phyloP scores from a whole-genome alignment of 352 stramenopile species.

The Globisporangium nodosum region DNA sequence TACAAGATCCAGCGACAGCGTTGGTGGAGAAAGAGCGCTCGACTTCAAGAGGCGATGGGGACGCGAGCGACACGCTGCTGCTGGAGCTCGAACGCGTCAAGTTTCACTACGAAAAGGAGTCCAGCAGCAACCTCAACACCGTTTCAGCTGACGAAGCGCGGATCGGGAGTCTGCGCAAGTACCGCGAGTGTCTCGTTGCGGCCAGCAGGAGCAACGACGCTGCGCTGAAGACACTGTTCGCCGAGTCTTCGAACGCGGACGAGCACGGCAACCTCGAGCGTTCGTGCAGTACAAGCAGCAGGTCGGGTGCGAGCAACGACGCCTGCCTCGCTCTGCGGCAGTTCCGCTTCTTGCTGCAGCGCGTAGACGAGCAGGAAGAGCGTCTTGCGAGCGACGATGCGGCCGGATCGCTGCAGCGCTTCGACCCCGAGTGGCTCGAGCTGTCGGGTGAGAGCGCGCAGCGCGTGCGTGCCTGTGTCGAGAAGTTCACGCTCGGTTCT shows the following conservation, averaged over 20 bases:
- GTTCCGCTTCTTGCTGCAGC: conserved; percentile 18
- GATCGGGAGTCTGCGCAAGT: conserved; percentile 7
- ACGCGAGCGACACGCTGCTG: not conserved
- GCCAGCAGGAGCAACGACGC: not conserved
- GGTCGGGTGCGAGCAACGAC: not conserved
- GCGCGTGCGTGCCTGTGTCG: conserved; percentile 20
- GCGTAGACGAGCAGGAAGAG: conserved; percentile 18
- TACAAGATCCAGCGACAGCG: too few relatives aligned
- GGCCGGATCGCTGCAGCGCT: conserved; percentile 14
- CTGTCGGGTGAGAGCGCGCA: conserved; percentile 19
- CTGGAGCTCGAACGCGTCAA: conserved; percentile 10
- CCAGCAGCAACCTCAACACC: not conserved
- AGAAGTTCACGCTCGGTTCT: conserved; percentile 18
- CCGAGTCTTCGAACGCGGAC: not conserved
- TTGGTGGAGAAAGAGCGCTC: too few relatives aligned
- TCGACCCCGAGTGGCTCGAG: conserved; percentile 24
- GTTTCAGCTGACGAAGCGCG: not conserved
- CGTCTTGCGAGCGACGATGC: conserved; percentile 6
- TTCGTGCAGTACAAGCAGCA: not conserved
- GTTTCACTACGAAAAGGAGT: conserved; percentile 3
- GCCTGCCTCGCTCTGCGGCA: conserved; percentile 8
- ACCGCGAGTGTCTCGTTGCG: conserved; percentile 4
- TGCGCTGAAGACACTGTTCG: not conserved
- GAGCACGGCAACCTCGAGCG: not conserved
- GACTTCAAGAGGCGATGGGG: not conserved